Evolutionary conservation across 768 basidiomycete species (phyloP).

Genomic region (Termitomyces sp.): DNA sequence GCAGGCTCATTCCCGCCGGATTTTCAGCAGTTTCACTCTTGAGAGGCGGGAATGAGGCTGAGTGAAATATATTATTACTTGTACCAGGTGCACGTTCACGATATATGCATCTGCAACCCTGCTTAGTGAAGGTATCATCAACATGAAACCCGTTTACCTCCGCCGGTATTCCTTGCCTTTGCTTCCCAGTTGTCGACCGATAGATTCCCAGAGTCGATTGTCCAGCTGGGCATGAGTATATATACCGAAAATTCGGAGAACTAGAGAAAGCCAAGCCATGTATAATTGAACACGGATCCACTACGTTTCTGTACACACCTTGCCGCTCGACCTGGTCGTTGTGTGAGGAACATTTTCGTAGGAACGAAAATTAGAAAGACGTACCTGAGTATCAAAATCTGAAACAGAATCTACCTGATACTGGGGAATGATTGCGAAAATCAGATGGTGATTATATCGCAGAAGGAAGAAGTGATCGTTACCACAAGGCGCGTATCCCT

Average conservation of each 20-base stretch:
- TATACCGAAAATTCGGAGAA: slow-evolving; percentile 13
- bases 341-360: not conserved
- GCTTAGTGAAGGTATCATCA: not conserved
- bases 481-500: slow-evolving; percentile 12
- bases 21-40: slow-evolving; percentile 15
- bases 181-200: slow-evolving; percentile 28
- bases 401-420: slow-evolving; percentile 13
- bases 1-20: slow-evolving; percentile 24
- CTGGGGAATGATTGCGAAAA: not conserved
- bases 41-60: slow-evolving; percentile 46
- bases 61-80: slow-evolving; percentile 39
- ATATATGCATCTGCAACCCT: slow-evolving; percentile 35
- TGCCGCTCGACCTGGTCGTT: slow-evolving; percentile 10
- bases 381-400: slow-evolving; percentile 7
- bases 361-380: not conserved
- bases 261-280: not conserved
- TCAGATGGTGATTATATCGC: not conserved
- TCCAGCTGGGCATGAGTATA: slow-evolving; percentile 34
- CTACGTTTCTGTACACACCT: not conserved
- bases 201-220: slow-evolving; percentile 30
- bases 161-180: slow-evolving; percentile 46
- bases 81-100: slow-evolving; percentile 27
- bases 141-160: slow-evolving; percentile 27
- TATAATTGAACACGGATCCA: not conserved
- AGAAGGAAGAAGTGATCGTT: not conserved